phyloP scores from a whole-genome alignment of 2,329 filamentous ascomycete genomes.

The Neofusicoccum cordaticola region DNA sequence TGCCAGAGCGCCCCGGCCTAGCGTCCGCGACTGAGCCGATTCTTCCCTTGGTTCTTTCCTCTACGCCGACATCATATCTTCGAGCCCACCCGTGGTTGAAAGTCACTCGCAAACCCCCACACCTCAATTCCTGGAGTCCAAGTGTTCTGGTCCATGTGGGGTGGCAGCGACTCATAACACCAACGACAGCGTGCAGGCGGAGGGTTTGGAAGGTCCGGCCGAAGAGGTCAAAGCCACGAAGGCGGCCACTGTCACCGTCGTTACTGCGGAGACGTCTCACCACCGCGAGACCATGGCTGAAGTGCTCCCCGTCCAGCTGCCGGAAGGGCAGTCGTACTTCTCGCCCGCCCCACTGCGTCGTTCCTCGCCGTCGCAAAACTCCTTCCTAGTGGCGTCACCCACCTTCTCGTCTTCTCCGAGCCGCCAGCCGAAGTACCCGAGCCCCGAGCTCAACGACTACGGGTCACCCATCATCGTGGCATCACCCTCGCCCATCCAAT shows the following conservation, averaged over 20 bases:
- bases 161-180: conserved; percentile 7
- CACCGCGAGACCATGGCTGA: conserved; percentile 39
- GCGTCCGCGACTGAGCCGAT: conserved; percentile 5
- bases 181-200: conserved; percentile 8
- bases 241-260: not conserved
- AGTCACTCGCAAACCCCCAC: not conserved
- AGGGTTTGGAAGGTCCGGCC: conserved; percentile 2
- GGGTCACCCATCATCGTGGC: not conserved
- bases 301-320: conserved; percentile 41
- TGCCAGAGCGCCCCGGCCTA: conserved; percentile 8
- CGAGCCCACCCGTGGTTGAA: not conserved
- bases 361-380: conserved; percentile 42
- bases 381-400: conserved; percentile 37
- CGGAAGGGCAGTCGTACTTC: conserved; percentile 44
- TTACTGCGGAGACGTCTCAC: not conserved
- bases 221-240: not conserved
- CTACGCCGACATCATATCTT: conserved; percentile 7
- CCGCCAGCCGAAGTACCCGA: conserved; percentile 34
- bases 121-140: not conserved
- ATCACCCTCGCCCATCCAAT: not conserved
- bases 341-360: conserved; percentile 39
- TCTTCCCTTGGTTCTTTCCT: conserved; percentile 12
- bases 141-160: conserved; percentile 11
- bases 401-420: conserved; percentile 25
- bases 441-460: conserved; percentile 30